Conservation (phyloP, 257 asterid genomes). For the Solanum chiquidenum region DNA sequence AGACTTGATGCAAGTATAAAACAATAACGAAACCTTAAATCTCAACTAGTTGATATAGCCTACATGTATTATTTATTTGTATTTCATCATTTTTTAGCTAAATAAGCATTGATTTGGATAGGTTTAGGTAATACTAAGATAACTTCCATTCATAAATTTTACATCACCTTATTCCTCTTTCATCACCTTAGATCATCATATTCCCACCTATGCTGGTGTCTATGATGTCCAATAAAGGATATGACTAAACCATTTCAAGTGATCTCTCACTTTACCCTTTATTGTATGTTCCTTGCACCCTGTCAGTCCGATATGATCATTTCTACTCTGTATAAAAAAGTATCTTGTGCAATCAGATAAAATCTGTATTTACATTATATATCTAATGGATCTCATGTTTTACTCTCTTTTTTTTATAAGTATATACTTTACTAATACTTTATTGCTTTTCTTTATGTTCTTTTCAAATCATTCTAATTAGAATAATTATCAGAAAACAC, state of each 20-base stretch:
- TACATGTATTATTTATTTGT: background rate
- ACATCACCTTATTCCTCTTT: background rate
- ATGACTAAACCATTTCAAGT: background rate
- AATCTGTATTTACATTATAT: background rate
- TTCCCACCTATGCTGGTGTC: background rate
- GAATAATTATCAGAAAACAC: background rate
- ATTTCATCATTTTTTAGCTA: background rate
- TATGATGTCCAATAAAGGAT: background rate
- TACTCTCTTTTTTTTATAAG: background rate
- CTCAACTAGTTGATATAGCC: background rate
- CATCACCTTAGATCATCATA: background rate
- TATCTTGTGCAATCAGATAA: background rate
- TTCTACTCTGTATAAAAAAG: background rate
- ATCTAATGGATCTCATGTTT: background rate
- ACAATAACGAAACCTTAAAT: background rate
- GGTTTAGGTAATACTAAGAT: background rate
- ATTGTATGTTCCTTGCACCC: background rate
- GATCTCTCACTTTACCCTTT: background rate
- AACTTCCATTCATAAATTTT: background rate
- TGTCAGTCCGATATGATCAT: background rate
- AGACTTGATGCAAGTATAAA: background rate
- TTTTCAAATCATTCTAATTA: background rate
- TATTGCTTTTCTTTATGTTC: background rate
- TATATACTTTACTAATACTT: background rate
- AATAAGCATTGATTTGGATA: background rate